Base-by-base conservation (phyloP, 2,329 filamentous ascomycete genomes). In the Grosmannia huntii region DNA sequence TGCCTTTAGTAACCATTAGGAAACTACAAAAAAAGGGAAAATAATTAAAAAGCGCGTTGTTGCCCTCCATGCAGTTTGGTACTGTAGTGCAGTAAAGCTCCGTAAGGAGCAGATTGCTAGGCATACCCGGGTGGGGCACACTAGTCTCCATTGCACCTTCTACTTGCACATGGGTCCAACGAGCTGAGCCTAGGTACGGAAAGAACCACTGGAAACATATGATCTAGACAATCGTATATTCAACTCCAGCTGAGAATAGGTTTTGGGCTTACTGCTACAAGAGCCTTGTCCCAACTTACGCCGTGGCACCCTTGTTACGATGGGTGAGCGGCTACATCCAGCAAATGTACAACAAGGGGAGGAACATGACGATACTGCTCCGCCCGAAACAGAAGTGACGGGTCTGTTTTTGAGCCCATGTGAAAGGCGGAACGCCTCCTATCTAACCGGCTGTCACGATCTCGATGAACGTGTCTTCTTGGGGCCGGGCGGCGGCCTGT, bases 391-490 rank as follows among this genome's bases (percentile, higher is more conserved):
- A 7, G 41, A 44, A 9, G 41, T 38, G 36, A 38, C 14, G 14
- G 2, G 16, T n/a, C 41, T 9, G 41, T 9, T 44, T 6, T 9
- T 23, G 25, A 4, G 10, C 10, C 10, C 21, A 16, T 10, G 21
- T 25, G 21, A 4, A 49, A 12, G 10, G 1, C 23, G 9, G 21
- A 25, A 16, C 12, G 5, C 14, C 21, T 49, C 25, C 3, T 59
- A 48, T 38, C 5, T 11, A 7, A 75, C 72, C 1, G 80, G 79
- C 14, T 80, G 77, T 56, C 49, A 54, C 2, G 77, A 76, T 60
- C 62, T 83, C 38, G 80, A 83, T 61, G 66, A 71, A 2, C 65
- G 75, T 33, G 70, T 78, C 6, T 67, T 83, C 5, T 71, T 70
- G 2, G 78, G 78, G 0, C 68, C 81, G 12, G 73, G 77, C 2